Percentiles rank a stretch among this genome's conserved stretches.
Evolutionary conservation across 1,284 basidiomycete genomes (phyloP).

Genomic region (Calocybe gambosa): DNA sequence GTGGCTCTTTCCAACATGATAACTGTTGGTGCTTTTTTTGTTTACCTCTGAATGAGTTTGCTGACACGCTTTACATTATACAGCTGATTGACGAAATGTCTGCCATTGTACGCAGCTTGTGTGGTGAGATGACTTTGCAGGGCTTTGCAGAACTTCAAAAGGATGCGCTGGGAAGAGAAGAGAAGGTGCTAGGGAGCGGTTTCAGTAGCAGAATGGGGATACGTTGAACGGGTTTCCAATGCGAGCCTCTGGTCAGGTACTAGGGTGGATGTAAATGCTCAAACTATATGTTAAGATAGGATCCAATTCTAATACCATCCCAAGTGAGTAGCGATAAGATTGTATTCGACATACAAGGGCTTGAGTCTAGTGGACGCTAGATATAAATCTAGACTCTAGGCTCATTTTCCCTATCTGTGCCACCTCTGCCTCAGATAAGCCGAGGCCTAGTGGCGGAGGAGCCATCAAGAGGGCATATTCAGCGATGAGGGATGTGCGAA

Average conservation of each 20-base stretch:
- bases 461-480: conserved; percentile 79
- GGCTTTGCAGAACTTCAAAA: conserved; percentile 30
- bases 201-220: conserved; percentile 9
- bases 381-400: conserved; percentile 44
- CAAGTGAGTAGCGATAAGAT: too few species aligned
- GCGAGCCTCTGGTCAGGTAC: too few species aligned
- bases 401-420: conserved; percentile 54
- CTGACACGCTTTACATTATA: background rate
- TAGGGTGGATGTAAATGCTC: too few species aligned
- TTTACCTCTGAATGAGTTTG: background rate
- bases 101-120: conserved; percentile 30
- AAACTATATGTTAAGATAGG: too few species aligned
- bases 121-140: conserved; percentile 32
- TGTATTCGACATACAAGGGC: background rate
- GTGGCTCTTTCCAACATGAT: conserved; percentile 32
- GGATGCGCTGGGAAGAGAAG: conserved; percentile 30
- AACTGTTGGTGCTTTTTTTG: conserved; percentile 21
- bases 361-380: too few species aligned
- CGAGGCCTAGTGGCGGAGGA: conserved; percentile 58
- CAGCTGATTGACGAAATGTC: conserved; percentile 35
- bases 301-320: too few species aligned
- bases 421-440: conserved; percentile 55
- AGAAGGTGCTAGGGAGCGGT: conserved; percentile 23
- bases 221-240: too few species aligned
- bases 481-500: conserved; percentile 62